These are phyloP conservation scores for Trypanosoma vivax DNA, from an alignment of 208 protist genomes.

Conservation along the genomic window DNA sequence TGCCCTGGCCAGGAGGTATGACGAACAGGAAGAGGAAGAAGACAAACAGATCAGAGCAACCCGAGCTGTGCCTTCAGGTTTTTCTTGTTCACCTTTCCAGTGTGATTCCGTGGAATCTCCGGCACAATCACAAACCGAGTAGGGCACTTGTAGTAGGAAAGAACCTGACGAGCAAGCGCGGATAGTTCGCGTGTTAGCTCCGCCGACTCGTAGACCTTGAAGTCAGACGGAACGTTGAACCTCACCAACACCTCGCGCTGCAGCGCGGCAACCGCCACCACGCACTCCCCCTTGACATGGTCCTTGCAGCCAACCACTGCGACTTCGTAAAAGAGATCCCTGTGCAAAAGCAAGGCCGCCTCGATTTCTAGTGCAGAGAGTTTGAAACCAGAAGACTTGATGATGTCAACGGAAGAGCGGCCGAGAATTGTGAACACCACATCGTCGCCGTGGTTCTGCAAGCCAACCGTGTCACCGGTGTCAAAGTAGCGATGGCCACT, in stretches of 20 bases:
- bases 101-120: slow-evolving; percentile 89
- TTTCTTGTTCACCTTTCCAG: slow-evolving; percentile 94
- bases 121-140: slow-evolving; percentile 47
- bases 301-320: slow-evolving; percentile 76
- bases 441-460: slow-evolving; percentile 21
- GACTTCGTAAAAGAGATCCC: slow-evolving; percentile 72
- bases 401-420: slow-evolving; percentile 88
- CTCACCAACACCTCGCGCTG: slow-evolving; percentile 34
- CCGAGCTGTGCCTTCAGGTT: slow-evolving; percentile 54
- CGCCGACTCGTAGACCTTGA: slow-evolving; percentile 23
- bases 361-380: slow-evolving; percentile 92
- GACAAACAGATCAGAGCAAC: slow-evolving; percentile 10
- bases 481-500: slow-evolving; percentile 68
- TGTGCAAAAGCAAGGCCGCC: slow-evolving; percentile 60
- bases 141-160: slow-evolving; percentile 87
- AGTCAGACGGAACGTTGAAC: slow-evolving; percentile 28
- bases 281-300: slow-evolving; percentile 53
- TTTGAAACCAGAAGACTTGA: slow-evolving; percentile 93
- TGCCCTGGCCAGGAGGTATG: background rate
- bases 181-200: slow-evolving; percentile 48
- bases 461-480: slow-evolving; percentile 80
- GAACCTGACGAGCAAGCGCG: slow-evolving; percentile 32
- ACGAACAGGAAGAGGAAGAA: background rate
- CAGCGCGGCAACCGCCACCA: slow-evolving; percentile 72
- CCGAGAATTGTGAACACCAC: slow-evolving; percentile 84